Evolutionary conservation across 768 basidiomycete species (phyloP).

Genomic region (Heimioporus sp.): DNA sequence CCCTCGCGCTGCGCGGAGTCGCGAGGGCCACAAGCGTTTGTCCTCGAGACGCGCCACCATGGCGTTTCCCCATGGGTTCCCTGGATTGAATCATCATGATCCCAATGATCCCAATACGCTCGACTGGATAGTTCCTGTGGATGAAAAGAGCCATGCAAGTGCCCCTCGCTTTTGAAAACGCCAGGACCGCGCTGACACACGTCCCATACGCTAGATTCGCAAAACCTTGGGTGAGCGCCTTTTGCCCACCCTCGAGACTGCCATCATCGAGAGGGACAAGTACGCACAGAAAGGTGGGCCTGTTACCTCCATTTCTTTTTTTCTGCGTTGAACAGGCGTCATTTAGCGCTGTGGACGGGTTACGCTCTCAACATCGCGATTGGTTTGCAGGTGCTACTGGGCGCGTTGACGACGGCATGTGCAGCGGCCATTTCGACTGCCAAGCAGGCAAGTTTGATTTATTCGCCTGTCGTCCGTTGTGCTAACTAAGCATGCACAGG

Average conservation of each 20-base stretch:
- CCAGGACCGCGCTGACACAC: background rate
- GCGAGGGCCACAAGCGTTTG: conserved; percentile 15
- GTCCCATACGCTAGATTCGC: conserved; percentile 14
- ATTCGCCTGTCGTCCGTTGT: too few species aligned
- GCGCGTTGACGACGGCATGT: conserved; percentile 65
- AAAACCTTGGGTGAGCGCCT: conserved; percentile 53
- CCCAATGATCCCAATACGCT: too few species aligned
- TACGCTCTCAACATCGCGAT: conserved; percentile 50
- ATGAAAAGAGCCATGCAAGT: conserved; percentile 21
- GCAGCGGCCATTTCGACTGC: conserved; percentile 46
- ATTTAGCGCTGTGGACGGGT: conserved; percentile 30
- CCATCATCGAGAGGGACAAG: conserved; percentile 44
- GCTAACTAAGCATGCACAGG: conserved; percentile 16
- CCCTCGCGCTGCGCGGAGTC: conserved; percentile 9
- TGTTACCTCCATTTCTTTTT: background rate
- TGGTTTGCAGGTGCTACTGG: conserved; percentile 59
- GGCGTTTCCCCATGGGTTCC: background rate
- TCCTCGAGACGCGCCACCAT: conserved; percentile 7
- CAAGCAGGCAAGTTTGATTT: conserved; percentile 35
- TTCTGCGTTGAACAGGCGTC: background rate
- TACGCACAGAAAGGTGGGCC: conserved; percentile 44
- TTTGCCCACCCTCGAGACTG: conserved; percentile 48
- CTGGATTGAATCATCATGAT: background rate
- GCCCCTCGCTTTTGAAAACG: background rate
- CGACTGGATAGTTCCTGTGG: conserved; percentile 28